Base-by-base conservation (phyloP, 805 yeast species). In the Saccharomycopsis amapae region DNA sequence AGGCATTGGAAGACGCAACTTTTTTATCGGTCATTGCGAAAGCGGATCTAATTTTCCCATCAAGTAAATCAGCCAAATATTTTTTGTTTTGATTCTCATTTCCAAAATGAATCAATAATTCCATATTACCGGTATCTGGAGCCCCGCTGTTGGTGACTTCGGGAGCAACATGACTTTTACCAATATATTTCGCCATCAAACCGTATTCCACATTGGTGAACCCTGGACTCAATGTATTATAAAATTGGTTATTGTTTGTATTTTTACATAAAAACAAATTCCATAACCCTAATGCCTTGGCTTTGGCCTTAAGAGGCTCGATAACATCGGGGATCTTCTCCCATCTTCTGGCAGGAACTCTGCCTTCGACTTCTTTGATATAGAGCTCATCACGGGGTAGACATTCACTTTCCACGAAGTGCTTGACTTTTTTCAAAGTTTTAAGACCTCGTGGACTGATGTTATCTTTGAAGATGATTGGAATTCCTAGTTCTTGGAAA, bases 71-170 rank as follows among this genome's bases (percentile, higher is more conserved):
- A 44, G 57, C 57, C 50, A 78, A 65, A 72, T 76, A 78, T 15
- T 40, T 38, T 4, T 48, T 20, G 47, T 57, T 62, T 51, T 64
- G 59, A 58, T 67, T 67, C 61, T 65, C 69, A 65, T 64, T 73
- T n/a, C 51, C 51, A 38, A 48, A 48, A 37, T 48, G 51, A 56
- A 56, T 58, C 50, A 64, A 60, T 5, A 53, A 42, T 56, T 70
- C 75, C 78, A 73, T 79, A 56, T 78, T 77, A 3, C 84, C 83
- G 7, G 84, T 78, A 53, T 78, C 84, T 6, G 84, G 84, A 9
- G 84, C 83, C 47, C 59, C 61, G 15, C 76, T 71, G 56, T 79
- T 78, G 49, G 80, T 74, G 18, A 72, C 80, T 56, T 75, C 81
- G 2, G 82, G 76, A 1, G 77, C 83, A 44, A 69, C 58, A 41